Evolutionary conservation across 306 rosid genomes (phyloP), one percentile per base, ranked within the genome.

Genomic region (Astragalus glycyphyllos): DNA sequence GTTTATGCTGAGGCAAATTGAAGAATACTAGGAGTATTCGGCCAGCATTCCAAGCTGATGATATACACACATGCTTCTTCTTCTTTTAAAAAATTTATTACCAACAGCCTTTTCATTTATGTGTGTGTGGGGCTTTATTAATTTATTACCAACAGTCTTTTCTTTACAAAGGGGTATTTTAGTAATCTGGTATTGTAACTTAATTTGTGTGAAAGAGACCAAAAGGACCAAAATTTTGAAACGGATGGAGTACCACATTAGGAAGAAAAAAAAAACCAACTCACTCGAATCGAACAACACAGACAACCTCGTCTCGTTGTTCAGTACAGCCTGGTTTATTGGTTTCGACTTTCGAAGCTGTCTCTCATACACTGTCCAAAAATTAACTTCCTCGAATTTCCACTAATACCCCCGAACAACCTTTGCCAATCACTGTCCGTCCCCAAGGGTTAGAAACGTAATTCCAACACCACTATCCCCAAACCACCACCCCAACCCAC

Each of bases 251-350:
- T n/a, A 23, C 64, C 11, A 57, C 61, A 11, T 5, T 31, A 16
- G 29, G 7, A 50, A n/a, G n/a, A 16, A 11, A 50, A 16, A 11
- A 11, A 16, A 20, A 20, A 20, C 23, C 23, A 2, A 1, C 23
- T 51, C 31, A 15, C 5, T 34, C 11, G 13, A 7, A 58, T 23
- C n/a, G n/a, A 56, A 56, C 38, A 57, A 31, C 34, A 57, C 23
- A 58, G 8, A 59, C 65, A 59, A 37, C 68, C 15, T 61, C 34
- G 9, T 15, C 50, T 61, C 7, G 10, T 63, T 63, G 23, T 64
- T 45, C 38, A 45, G n/a, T 65, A 45, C 70, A 65, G 56, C 26
- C 70, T 65, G 57, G 57, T 46, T 65, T 47, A 4, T 3, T 65
- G 57, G 57, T 46, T 65, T 47, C 9, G 3, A 41, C 38, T 34